Evolutionary conservation across 2,329 filamentous ascomycete genomes (phyloP).

Genomic region (Nannizziopsis arthrosporioides): DNA sequence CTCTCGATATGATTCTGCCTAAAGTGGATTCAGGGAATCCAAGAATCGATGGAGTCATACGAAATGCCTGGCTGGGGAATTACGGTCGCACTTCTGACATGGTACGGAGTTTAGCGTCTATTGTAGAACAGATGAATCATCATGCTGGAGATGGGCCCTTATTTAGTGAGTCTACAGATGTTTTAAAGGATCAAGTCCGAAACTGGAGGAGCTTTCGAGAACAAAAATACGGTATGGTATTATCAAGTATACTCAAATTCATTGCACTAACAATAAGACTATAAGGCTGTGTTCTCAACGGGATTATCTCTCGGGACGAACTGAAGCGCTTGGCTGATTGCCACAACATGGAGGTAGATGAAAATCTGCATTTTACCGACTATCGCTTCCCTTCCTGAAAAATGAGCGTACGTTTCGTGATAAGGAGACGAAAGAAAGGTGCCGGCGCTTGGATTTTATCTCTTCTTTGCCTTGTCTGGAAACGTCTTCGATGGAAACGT

Average conservation of each 20-base stretch:
- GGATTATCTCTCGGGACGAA: not conserved
- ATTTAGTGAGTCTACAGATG: too few species aligned
- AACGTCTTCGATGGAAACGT: too few species aligned
- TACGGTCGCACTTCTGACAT: constrained; percentile 1
- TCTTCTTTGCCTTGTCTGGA: not conserved
- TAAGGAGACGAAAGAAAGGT: not conserved
- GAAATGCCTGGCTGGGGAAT: not conserved
- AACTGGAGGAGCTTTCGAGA: too few species aligned
- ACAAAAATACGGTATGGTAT: too few species aligned
- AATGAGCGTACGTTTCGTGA: too few species aligned
- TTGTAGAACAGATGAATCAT: not conserved
- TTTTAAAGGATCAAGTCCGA: too few species aligned
- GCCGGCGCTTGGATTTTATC: not conserved
- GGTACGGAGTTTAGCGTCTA: not conserved
- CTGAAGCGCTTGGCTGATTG: not conserved
- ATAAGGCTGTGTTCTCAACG: not conserved
- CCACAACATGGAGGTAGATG: not conserved
- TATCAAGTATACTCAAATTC: too few species aligned
- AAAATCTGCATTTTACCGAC: too few species aligned
- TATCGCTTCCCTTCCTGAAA: too few species aligned
- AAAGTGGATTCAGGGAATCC: not conserved
- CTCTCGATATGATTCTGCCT: not conserved
- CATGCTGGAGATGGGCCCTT: too few species aligned
- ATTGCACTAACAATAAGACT: too few species aligned
- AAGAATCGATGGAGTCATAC: not conserved